These are phyloP conservation scores for Aureobasidium sp. DNA, from an alignment of 2,329 filamentous ascomycete genomes.

Conservation along the genomic window DNA sequence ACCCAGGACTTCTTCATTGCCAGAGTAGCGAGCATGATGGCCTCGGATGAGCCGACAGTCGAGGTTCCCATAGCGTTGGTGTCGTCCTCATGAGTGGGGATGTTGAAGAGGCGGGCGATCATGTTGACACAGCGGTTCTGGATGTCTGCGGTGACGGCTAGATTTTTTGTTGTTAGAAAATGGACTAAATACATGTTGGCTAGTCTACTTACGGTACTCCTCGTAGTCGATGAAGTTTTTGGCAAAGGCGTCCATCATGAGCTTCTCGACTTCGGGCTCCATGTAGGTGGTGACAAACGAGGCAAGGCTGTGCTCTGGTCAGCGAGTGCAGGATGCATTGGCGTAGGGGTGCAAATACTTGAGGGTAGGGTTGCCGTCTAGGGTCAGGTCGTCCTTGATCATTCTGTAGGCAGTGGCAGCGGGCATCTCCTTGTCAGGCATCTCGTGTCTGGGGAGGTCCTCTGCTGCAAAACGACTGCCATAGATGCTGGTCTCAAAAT, in stretches of 20 bases:
- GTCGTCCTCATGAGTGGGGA: slow-evolving; percentile 51
- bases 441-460: slow-evolving; percentile 75
- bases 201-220: slow-evolving; percentile 23
- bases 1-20: slow-evolving; percentile 97
- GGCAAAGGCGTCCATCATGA: slow-evolving; percentile 85
- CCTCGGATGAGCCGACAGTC: slow-evolving; percentile 82
- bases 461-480: slow-evolving; percentile 75
- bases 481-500: slow-evolving; percentile 75
- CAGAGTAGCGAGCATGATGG: slow-evolving; percentile 73
- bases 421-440: slow-evolving; percentile 88
- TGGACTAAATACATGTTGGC: too few relatives aligned
- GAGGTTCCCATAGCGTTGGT: slow-evolving; percentile 74
- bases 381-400: slow-evolving; percentile 90
- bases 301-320: slow-evolving; percentile 55
- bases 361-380: slow-evolving; percentile 86
- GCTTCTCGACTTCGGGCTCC: slow-evolving; percentile 93
- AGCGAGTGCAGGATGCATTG: not conserved
- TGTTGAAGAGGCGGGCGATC: slow-evolving; percentile 83
- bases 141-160: slow-evolving; percentile 40
- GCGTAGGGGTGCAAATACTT: slow-evolving; percentile 46
- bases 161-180: too few relatives aligned
- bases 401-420: slow-evolving; percentile 88
- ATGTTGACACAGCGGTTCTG: slow-evolving; percentile 75
- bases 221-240: slow-evolving; percentile 72
- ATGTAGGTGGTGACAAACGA: slow-evolving; percentile 96